Conservation (phyloP, 345 rosid genomes). For the Aurinia saxatilis region DNA sequence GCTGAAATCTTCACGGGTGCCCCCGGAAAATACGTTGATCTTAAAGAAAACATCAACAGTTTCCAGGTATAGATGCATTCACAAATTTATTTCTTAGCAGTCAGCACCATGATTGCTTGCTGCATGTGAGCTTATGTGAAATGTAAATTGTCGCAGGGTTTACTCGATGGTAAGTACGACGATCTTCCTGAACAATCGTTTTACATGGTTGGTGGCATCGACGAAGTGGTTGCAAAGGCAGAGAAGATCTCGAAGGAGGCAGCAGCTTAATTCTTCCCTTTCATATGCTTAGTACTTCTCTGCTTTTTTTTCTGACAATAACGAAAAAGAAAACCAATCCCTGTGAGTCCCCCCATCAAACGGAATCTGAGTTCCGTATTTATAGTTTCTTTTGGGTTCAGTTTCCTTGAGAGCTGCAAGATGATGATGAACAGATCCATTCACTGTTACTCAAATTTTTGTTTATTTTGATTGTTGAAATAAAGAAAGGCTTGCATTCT, state of each 20-base stretch:
- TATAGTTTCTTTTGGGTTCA: constrained; percentile 6
- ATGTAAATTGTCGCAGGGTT: constrained; percentile 38
- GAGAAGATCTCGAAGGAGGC: constrained; percentile 76
- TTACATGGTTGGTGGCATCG: constrained; percentile 62
- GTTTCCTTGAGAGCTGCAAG: constrained; percentile 6
- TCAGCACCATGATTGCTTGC: background rate
- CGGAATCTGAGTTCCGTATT: constrained; percentile 12
- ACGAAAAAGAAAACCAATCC: constrained; percentile 19
- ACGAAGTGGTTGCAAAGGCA: constrained; percentile 47
- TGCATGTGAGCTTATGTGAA: background rate
- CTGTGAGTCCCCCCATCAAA: background rate
- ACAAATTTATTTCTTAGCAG: background rate
- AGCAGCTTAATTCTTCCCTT: background rate
- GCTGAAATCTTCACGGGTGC: constrained; percentile 99
- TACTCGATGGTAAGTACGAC: constrained; percentile 74
- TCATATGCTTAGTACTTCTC: background rate
- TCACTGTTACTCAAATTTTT: constrained; percentile 14
- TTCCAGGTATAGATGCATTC: constrained; percentile 58
- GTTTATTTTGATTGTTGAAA: constrained; percentile 19
- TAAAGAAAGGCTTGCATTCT: constrained; percentile 18
- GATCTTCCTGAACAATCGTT: constrained; percentile 54
- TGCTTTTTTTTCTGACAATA: constrained; percentile 18
- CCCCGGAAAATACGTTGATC: constrained; percentile 92
- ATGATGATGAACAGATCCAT: constrained; percentile 17
- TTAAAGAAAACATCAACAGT: constrained; percentile 81